Conservation (phyloP, 768 basidiomycete genomes). For the Boletus vermiculosoides region DNA sequence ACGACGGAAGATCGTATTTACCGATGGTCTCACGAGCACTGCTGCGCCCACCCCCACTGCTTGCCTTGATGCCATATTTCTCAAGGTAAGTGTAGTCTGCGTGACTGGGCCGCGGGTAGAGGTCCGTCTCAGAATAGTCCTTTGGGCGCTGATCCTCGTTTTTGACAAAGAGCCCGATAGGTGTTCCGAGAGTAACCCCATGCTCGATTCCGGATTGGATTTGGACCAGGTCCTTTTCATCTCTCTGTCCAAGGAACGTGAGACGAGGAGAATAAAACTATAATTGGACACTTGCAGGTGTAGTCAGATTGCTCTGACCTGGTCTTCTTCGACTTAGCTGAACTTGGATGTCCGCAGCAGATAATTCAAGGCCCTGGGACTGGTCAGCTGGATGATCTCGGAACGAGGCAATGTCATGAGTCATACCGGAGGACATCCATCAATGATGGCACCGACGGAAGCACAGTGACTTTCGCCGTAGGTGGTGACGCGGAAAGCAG, state of each 20-base stretch:
- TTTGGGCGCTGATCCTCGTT: conserved; percentile 99
- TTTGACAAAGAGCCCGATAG: conserved; percentile 92
- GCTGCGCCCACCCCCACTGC: conserved; percentile 92
- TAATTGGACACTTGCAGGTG: conserved; percentile 62
- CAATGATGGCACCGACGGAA: conserved; percentile 95
- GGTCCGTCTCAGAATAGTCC: conserved; percentile 97
- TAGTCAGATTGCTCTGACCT: conserved; percentile 95
- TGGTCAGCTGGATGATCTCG: conserved; percentile 14
- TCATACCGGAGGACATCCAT: conserved; percentile 92
- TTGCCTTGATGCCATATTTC: conserved; percentile 97
- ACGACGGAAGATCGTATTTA: conserved; percentile 28
- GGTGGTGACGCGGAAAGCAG: conserved; percentile 90
- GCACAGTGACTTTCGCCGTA: conserved; percentile 98
- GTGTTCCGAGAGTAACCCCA: conserved; percentile 94
- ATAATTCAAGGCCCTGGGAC: conserved; percentile 74
- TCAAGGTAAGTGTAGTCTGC: conserved; percentile 98
- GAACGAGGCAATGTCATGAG: conserved; percentile 2
- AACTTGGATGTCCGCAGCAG: conserved; percentile 80
- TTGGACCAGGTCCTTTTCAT: conserved; percentile 93
- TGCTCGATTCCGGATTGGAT: conserved; percentile 93
- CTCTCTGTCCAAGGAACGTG: conserved; percentile 55
- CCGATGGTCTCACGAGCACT: conserved; percentile 98
- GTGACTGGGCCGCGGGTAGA: conserved; percentile 95
- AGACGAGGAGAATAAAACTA: not conserved
- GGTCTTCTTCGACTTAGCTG: conserved; percentile 91